Conservation (phyloP, 306 rosid species). For the Dryas drummondii region DNA sequence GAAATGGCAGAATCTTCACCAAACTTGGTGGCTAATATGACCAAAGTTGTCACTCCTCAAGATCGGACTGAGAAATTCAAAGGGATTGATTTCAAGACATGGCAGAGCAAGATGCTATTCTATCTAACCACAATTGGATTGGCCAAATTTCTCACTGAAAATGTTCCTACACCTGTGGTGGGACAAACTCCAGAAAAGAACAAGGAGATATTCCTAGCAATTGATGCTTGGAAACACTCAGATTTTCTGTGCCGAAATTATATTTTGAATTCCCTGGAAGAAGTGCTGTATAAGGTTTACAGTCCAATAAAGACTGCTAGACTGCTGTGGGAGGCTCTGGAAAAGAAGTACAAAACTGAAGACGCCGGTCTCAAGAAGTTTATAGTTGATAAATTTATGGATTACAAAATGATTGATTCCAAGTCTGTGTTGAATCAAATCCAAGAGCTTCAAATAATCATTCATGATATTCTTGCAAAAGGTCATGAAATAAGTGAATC, state of each 20-base stretch:
- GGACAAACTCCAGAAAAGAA: too few species aligned
- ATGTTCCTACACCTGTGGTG: too few species aligned
- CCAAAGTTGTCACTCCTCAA: too few species aligned
- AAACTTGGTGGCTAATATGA: too few species aligned
- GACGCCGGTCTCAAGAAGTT: background rate
- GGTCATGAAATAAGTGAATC: background rate
- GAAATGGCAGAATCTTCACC: too few species aligned
- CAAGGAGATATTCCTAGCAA: background rate
- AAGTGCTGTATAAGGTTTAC: background rate
- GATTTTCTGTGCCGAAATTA: background rate
- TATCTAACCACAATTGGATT: background rate
- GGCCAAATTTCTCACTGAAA: too few species aligned
- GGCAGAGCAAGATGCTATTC: background rate
- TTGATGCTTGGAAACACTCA: background rate
- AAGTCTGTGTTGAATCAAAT: background rate
- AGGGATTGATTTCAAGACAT: background rate
- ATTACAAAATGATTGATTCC: background rate
- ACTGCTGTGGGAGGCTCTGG: background rate
- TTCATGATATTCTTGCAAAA: background rate
- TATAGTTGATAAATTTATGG: background rate
- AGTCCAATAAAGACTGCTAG: background rate
- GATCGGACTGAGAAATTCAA: background rate
- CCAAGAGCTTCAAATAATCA: background rate
- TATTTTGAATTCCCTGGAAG: background rate
- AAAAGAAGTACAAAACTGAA: background rate